A percentile compares a stretch with the other conserved stretches of the same genome.
Evolutionary conservation across 2,329 filamentous ascomycete species (phyloP).

Genomic region (Aspergillus pseudonomiae): DNA sequence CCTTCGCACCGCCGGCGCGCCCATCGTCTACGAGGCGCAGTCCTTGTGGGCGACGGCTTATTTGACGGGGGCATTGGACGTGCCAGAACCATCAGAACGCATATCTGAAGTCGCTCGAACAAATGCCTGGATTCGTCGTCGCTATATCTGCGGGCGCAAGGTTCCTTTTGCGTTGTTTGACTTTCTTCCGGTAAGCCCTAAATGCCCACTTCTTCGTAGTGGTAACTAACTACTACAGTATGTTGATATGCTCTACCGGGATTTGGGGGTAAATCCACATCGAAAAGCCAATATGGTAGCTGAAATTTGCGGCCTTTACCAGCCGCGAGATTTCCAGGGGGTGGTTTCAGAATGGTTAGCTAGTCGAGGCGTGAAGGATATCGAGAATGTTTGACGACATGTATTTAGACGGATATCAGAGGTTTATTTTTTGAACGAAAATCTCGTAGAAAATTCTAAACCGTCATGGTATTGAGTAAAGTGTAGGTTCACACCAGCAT

Average conservation of each 20-base stretch:
- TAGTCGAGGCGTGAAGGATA: too few species aligned
- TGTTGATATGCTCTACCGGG: not conserved
- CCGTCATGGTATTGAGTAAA: too few species aligned
- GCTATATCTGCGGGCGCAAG: slow-evolving; percentile 36
- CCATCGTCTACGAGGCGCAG: slow-evolving; percentile 32
- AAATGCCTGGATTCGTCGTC: slow-evolving; percentile 37
- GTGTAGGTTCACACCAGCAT: too few species aligned
- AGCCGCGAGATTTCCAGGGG: not conserved
- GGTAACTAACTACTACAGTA: not conserved
- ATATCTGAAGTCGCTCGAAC: slow-evolving; percentile 34
- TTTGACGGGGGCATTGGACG: slow-evolving; percentile 27
- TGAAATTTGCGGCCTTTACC: not conserved
- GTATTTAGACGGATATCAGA: too few species aligned
- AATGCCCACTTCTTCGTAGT: not conserved
- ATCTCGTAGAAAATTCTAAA: too few species aligned
- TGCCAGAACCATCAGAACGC: slow-evolving; percentile 30
- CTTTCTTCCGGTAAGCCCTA: slow-evolving; percentile 32
- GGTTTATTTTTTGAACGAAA: too few species aligned
- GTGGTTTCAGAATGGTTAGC: not conserved
- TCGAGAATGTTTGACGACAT: too few species aligned
- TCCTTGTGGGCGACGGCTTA: slow-evolving; percentile 36
- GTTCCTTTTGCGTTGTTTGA: slow-evolving; percentile 37
- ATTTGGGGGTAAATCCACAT: not conserved
- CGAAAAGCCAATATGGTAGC: not conserved
- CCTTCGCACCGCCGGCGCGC: slow-evolving; percentile 34